Conservation (phyloP, 139 green algal genomes). For the Trebouxia sp. region DNA sequence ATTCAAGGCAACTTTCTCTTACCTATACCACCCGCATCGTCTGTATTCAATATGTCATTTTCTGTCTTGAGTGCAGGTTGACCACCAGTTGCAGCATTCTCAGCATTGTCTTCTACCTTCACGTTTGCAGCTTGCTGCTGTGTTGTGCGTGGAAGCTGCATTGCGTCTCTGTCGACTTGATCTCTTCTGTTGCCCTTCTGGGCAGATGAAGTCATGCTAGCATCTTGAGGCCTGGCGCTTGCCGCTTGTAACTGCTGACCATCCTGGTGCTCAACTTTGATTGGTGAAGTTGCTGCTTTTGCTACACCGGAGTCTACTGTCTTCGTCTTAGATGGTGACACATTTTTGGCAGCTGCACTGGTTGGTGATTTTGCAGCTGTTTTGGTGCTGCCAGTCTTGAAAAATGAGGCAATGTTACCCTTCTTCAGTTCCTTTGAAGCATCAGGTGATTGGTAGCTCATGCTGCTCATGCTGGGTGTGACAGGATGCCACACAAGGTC, state of each 20-base stretch:
- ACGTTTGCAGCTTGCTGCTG: neutral
- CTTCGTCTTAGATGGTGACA: too few relatives aligned
- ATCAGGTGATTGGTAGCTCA: constrained; percentile 55
- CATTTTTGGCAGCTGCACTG: neutral
- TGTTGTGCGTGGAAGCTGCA: too few relatives aligned
- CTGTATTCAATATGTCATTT: constrained; percentile 1
- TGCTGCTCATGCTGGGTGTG: constrained; percentile 64
- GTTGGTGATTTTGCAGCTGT: too few relatives aligned
- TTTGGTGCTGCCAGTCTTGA: neutral
- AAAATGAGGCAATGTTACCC: constrained; percentile 42
- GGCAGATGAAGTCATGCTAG: neutral
- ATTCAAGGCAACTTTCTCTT: neutral
- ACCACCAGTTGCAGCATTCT: too few relatives aligned
- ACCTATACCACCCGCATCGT: constrained; percentile 20
- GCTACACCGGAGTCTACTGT: too few relatives aligned
- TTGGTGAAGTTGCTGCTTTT: neutral
- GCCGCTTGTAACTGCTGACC: too few relatives aligned
- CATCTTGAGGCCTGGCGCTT: too few relatives aligned
- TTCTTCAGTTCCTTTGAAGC: constrained; percentile 57
- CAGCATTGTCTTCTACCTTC: neutral
- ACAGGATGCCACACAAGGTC: constrained; percentile 76
- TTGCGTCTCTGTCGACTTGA: too few relatives aligned
- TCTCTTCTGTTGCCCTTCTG: too few relatives aligned
- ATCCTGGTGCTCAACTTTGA: neutral
- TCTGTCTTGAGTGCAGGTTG: too few relatives aligned